Base-by-base conservation (phyloP, 2,329 filamentous ascomycete genomes). In the Pezicula carpinea region DNA sequence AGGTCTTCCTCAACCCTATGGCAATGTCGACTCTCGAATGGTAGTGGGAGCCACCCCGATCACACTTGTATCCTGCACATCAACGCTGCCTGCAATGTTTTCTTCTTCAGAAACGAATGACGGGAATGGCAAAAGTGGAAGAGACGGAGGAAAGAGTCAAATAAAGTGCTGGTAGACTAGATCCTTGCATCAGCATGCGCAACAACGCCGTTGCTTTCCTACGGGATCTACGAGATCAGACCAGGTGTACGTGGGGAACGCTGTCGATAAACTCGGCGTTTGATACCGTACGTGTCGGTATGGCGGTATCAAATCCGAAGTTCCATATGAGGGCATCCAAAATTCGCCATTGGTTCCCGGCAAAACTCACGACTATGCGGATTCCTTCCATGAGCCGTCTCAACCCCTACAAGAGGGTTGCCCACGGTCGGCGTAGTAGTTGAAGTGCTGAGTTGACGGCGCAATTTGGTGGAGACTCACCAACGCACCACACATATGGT, bases 41-140 rank as follows among this genome's bases (percentile, higher is more conserved):
- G 18, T 40, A 40, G 18, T 11, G 38, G n/a, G n/a, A n/a, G 38
- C 22, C 18, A 18, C 38, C 38, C 10, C n/a, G 13, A 21, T 40
- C 18, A 40, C 13, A 19, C 14, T 40, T 40, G 18, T n/a, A 22
- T 26, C 18, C 18, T 22, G 17, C 21, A n/a, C 38, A 40, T 40
- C 17, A 3, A 40, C 18, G 22, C 18, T 10, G 2, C 18, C 10
- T n/a, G 10, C n/a, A 19, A 23, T 43, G 38, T 11, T 35, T 36
- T 43, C 32, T 36, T 47, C 31, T 34, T 21, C 22, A 31, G 23
- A 18, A 19, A 47, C 32, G 45, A 22, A 29, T 34, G 29, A 42
- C 34, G 43, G 43, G 17, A 43, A 36, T 22, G 34, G 23, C 15
- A 29, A 34, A 34, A 15, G 38, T 21, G 38, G 32, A 47, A n/a